phyloP scores from a whole-genome alignment of 1,139 yeast genomes.

The Saccharomyces pastorianus region DNA sequence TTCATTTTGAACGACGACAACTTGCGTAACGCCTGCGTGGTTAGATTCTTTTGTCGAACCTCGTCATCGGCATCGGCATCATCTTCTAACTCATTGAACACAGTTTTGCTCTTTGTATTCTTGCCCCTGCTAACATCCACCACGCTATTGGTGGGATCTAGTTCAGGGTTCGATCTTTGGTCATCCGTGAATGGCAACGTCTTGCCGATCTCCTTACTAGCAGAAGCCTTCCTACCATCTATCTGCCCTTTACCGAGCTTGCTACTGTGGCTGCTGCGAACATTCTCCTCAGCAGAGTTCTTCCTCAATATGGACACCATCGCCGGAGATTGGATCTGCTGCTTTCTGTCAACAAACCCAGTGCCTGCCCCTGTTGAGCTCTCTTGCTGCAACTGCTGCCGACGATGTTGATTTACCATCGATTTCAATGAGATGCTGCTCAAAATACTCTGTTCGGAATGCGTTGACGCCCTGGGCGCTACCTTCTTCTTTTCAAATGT shows the following conservation, averaged over 20 bases:
- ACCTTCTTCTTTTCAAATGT: slow-evolving; percentile 46
- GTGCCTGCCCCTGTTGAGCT: slow-evolving; percentile 5
- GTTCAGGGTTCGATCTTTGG: slow-evolving; percentile 10
- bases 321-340: slow-evolving; percentile 30
- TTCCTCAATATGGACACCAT: slow-evolving; percentile 23
- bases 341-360: slow-evolving; percentile 17
- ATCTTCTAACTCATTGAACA: neutral
- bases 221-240: slow-evolving; percentile 8
- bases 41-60: slow-evolving; percentile 30
- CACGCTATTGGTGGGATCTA: slow-evolving; percentile 4
- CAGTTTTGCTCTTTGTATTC: slow-evolving; percentile 2
- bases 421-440: slow-evolving; percentile 53
- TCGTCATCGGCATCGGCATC: slow-evolving; percentile 13
- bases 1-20: slow-evolving; percentile 17
- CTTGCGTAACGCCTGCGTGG: slow-evolving; percentile 35
- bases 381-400: slow-evolving; percentile 8
- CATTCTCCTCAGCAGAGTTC: slow-evolving; percentile 9
- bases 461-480: slow-evolving; percentile 45
- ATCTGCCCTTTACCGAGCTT: slow-evolving; percentile 5
- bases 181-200: slow-evolving; percentile 26
- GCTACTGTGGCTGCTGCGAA: slow-evolving; percentile 9
- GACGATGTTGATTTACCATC: slow-evolving; percentile 13
- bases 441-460: slow-evolving; percentile 57
- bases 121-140: neutral
- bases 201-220: slow-evolving; percentile 29